Percentiles rank a stretch among this genome's conserved stretches.
Conservation (phyloP, 805 yeast genomes). For the Diddensiella santjacobensis region DNA sequence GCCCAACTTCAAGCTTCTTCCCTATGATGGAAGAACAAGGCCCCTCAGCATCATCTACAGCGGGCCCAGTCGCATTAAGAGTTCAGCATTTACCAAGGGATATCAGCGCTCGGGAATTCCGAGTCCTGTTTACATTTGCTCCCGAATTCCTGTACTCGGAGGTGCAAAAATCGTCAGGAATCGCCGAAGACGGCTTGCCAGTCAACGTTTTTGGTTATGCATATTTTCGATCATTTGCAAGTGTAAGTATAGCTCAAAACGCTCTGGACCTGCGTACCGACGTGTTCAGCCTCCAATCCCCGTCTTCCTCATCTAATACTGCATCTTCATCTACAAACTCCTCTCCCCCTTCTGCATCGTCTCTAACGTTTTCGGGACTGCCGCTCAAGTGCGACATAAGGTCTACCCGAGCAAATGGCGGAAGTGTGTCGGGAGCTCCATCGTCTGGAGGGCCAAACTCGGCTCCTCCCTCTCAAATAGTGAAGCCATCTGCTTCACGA, state of each 20-base stretch:
- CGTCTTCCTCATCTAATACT: conserved; percentile 2
- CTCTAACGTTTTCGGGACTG: neutral
- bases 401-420: conserved; percentile 8
- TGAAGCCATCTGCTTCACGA: conserved; percentile 10
- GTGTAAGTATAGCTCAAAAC: conserved; percentile 14
- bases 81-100: conserved; percentile 37
- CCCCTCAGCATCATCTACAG: conserved; percentile 1
- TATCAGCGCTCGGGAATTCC: conserved; percentile 36
- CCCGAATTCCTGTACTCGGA: conserved; percentile 35
- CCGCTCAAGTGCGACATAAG: conserved; percentile 17
- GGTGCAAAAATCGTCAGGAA: conserved; percentile 28
- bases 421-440: too few relatives aligned
- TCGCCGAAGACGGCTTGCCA: conserved; percentile 23
- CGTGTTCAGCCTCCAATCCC: conserved; percentile 2
- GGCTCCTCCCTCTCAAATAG: too few relatives aligned
- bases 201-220: conserved; percentile 17
- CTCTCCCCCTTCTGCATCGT: conserved; percentile 13
- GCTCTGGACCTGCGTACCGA: conserved; percentile 17
- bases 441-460: too few relatives aligned
- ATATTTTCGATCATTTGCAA: conserved; percentile 18
- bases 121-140: conserved; percentile 38
- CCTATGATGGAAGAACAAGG: neutral
- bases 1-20: neutral
- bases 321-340: conserved; percentile 9
- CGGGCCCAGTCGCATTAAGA: conserved; percentile 23